phyloP scores from a whole-genome alignment of 164 flowering plant genomes.

The Amborella trichopoda region DNA sequence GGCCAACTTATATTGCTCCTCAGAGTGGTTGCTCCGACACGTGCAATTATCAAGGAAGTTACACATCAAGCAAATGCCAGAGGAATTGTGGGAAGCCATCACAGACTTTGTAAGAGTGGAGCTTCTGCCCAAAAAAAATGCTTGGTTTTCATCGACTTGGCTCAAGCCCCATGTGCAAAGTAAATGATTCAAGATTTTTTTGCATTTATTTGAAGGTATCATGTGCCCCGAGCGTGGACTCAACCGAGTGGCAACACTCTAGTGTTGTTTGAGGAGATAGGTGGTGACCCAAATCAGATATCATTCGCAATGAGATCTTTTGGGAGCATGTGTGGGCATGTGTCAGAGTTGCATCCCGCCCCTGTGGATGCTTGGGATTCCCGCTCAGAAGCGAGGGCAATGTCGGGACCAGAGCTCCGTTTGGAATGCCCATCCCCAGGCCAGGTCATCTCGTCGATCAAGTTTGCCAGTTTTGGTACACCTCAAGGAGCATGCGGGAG shows the following conservation, averaged over 20 bases:
- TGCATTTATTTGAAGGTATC: slow-evolving; percentile 41
- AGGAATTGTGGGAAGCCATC: slow-evolving; percentile 83
- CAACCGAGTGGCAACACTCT: slow-evolving; percentile 55
- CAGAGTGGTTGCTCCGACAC: slow-evolving; percentile 46
- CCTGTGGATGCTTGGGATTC: slow-evolving; percentile 65
- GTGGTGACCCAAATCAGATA: slow-evolving; percentile 73
- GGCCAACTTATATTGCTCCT: slow-evolving; percentile 58
- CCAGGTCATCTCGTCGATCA: slow-evolving; percentile 69
- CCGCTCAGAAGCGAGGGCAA: slow-evolving; percentile 16
- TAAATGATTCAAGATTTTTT: no score
- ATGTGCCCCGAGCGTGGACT: slow-evolving; percentile 83
- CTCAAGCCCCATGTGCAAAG: no score
- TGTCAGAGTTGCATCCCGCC: slow-evolving; percentile 62
- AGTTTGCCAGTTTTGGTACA: slow-evolving; percentile 91
- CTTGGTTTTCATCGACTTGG: no score
- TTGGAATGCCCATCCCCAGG: slow-evolving; percentile 52
- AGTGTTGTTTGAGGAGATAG: slow-evolving; percentile 81
- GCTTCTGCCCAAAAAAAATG: not conserved
- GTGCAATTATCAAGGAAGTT: slow-evolving; percentile 71
- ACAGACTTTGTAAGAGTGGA: slow-evolving; percentile 54
- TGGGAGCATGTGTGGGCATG: slow-evolving; percentile 45
- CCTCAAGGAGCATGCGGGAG: slow-evolving; percentile 74
- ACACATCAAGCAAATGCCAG: slow-evolving; percentile 51
- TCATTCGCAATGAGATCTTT: slow-evolving; percentile 38
- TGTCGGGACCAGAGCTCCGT: slow-evolving; percentile 35